These are phyloP conservation scores for Centrapalus pauciflorus DNA, from an alignment of 129 eudicot genomes.

Conservation along the genomic window DNA sequence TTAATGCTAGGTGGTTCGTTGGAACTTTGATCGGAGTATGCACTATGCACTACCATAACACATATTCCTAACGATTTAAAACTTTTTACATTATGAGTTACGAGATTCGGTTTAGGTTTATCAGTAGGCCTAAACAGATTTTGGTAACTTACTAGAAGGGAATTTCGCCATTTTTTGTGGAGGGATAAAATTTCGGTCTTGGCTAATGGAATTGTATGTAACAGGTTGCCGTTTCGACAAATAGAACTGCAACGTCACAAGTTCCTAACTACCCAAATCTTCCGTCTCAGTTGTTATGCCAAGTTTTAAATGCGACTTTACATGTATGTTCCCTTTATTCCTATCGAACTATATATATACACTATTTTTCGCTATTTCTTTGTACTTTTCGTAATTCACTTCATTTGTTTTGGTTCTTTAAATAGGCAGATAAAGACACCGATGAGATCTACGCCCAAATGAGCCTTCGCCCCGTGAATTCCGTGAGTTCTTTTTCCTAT, in stretches of 20 bases:
- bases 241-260: slow-evolving; percentile 86
- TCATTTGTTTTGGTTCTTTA: slow-evolving; percentile 12
- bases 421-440: slow-evolving; percentile 94
- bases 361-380: background rate
- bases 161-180: too few species aligned
- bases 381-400: background rate
- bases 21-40: too few species aligned
- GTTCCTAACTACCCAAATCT: slow-evolving; percentile 96
- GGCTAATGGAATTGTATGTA: slow-evolving; percentile 1
- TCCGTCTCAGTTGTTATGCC: slow-evolving; percentile 89
- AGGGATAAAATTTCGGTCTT: too few species aligned
- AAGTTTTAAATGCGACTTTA: slow-evolving; percentile 91
- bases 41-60: too few species aligned
- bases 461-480: slow-evolving; percentile 95
- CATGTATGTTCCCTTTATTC: slow-evolving; percentile 52
- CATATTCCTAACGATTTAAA: too few species aligned
- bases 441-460: slow-evolving; percentile 98
- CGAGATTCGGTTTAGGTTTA: too few species aligned
- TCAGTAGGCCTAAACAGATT: too few species aligned
- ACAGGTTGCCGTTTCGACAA: slow-evolving; percentile 97
- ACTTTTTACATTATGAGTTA: too few species aligned
- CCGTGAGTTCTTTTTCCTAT: slow-evolving; percentile 76
- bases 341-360: background rate
- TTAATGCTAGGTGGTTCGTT: too few species aligned
- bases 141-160: too few species aligned